A percentile compares a stretch with the other conserved stretches of the same genome.
These are phyloP conservation scores for Mycena amicta DNA, from an alignment of 768 basidiomycete species.

Conservation along the genomic window DNA sequence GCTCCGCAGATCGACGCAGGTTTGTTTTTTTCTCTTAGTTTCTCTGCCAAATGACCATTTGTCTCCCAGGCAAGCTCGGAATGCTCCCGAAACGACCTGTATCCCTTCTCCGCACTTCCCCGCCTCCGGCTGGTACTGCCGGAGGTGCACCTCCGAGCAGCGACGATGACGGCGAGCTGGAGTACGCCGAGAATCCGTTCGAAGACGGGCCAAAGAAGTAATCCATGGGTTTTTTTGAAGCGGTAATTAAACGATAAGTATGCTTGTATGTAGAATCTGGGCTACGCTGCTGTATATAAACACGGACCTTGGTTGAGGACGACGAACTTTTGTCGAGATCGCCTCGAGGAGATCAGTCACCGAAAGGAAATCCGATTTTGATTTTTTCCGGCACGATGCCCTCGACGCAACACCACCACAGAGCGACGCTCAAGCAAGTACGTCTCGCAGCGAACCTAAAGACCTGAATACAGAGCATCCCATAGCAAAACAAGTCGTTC, in stretches of 20 bases:
- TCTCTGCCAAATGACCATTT: neutral
- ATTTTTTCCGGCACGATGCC: constrained; percentile 4
- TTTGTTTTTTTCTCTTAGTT: constrained; percentile 15
- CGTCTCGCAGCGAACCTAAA: neutral
- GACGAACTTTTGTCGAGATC: neutral
- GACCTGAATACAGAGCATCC: constrained; percentile 3
- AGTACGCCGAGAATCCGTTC: constrained; percentile 77
- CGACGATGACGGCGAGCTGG: constrained; percentile 54
- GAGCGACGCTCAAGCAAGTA: constrained; percentile 85
- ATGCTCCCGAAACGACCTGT: constrained; percentile 77
- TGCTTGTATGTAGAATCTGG: neutral
- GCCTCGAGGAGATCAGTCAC: neutral
- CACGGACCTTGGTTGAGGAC: neutral
- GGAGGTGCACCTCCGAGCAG: constrained; percentile 24
- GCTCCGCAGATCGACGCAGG: constrained; percentile 36
- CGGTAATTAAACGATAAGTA: neutral
- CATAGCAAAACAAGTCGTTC: constrained; percentile 86
- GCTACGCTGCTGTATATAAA: neutral
- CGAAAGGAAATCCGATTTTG: neutral
- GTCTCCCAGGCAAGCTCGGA: constrained; percentile 59
- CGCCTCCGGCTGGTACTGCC: constrained; percentile 20
- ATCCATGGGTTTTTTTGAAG: neutral
- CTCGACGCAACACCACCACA: constrained; percentile 55
- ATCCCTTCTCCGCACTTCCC: constrained; percentile 47
- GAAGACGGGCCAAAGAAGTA: constrained; percentile 46